These are phyloP conservation scores for Nothophaeocryptopus gaeumannii DNA, from an alignment of 2,329 filamentous ascomycete species.

Conservation along the genomic window DNA sequence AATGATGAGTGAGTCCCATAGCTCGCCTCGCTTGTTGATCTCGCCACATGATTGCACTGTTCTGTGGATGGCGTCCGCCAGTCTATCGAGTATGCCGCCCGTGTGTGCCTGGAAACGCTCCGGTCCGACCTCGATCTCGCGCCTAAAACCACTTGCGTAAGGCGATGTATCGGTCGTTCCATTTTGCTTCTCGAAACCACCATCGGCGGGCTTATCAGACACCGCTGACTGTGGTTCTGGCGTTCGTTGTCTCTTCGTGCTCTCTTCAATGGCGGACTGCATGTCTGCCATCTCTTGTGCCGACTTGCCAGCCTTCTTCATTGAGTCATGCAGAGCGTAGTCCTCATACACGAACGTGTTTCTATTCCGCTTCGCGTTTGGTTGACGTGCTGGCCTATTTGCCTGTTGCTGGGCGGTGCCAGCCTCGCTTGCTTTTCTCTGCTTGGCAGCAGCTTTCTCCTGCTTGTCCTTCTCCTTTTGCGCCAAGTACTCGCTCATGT, in stretches of 20 bases:
- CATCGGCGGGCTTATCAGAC: conserved; percentile 37
- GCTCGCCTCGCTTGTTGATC: conserved; percentile 74
- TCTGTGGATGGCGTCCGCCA: conserved; percentile 79
- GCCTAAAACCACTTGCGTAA: conserved; percentile 37
- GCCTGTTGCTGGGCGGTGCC: conserved; percentile 51
- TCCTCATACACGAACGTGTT: conserved; percentile 75
- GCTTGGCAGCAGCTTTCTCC: conserved; percentile 58
- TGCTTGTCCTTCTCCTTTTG: conserved; percentile 79
- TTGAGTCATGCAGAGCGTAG: conserved; percentile 53
- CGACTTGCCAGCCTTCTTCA: conserved; percentile 50
- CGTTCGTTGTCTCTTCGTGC: conserved; percentile 41
- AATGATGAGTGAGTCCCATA: conserved; percentile 91
- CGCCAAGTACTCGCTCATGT: conserved; percentile 74
- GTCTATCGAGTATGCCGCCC: conserved; percentile 73
- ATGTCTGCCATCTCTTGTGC: conserved; percentile 49
- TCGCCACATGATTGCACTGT: conserved; percentile 81
- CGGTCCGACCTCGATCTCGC: conserved; percentile 72
- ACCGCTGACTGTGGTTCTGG: conserved; percentile 34
- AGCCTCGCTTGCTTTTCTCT: conserved; percentile 48
- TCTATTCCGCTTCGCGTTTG: conserved; percentile 68
- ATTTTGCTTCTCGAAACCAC: conserved; percentile 20
- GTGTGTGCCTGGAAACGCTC: conserved; percentile 67
- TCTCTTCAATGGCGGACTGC: conserved; percentile 51
- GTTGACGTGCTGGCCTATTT: conserved; percentile 59
- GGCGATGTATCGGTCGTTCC: conserved; percentile 24